phyloP scores from a whole-genome alignment of 345 rosid species.

The Odontarrhena argentea region DNA sequence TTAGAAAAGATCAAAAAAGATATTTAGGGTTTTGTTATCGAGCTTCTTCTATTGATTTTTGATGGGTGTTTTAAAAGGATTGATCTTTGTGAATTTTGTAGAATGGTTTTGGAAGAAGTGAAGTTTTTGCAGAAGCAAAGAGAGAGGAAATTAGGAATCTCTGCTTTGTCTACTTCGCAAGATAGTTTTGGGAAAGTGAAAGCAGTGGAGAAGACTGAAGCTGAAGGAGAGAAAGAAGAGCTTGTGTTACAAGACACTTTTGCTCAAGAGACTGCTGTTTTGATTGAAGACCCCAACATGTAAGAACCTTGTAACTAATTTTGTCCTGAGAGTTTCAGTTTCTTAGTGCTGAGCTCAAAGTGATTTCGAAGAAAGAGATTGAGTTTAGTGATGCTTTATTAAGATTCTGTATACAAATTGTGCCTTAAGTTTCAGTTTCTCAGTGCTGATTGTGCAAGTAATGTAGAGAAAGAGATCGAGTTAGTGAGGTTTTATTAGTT shows the following conservation, averaged over 20 bases:
- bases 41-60: background rate
- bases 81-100: slow-evolving; percentile 2
- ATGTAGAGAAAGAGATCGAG: background rate
- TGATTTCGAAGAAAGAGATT: background rate
- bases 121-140: slow-evolving; percentile 93
- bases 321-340: background rate
- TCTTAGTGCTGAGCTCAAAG: background rate
- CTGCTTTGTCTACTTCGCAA: slow-evolving; percentile 57
- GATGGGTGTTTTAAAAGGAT: slow-evolving; percentile 21
- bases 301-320: slow-evolving; percentile 19
- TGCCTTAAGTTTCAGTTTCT: background rate
- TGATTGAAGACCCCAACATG: slow-evolving; percentile 97
- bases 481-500: slow-evolving; percentile 11
- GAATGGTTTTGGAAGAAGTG: slow-evolving; percentile 87
- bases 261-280: slow-evolving; percentile 96
- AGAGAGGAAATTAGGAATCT: slow-evolving; percentile 79
- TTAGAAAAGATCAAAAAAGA: background rate
- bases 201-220: slow-evolving; percentile 61
- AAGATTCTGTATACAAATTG: background rate
- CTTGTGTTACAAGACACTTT: slow-evolving; percentile 95
- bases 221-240: slow-evolving; percentile 94
- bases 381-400: slow-evolving; percentile 5
- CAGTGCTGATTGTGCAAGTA: background rate
- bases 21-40: slow-evolving; percentile 21
- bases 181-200: slow-evolving; percentile 44